These are phyloP conservation scores for Pugionium dolabratum DNA, from an alignment of 345 rosid genomes.

Conservation along the genomic window DNA sequence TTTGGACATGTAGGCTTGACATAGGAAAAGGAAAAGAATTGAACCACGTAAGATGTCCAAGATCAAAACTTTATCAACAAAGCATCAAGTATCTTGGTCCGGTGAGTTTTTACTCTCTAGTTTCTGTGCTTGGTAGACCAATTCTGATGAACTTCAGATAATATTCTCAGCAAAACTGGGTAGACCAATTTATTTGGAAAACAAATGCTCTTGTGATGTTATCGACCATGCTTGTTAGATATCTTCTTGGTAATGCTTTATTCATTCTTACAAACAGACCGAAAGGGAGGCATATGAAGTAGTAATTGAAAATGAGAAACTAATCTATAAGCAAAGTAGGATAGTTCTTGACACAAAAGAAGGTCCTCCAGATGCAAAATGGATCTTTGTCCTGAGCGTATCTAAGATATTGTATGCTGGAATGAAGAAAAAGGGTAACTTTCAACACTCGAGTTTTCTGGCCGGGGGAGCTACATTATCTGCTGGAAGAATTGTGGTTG, in stretches of 20 bases:
- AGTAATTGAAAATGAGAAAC: constrained; percentile 51
- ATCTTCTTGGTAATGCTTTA: constrained; percentile 1
- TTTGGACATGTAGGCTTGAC: constrained; percentile 69
- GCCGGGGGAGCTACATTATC: constrained; percentile 92
- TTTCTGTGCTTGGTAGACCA: constrained; percentile 22
- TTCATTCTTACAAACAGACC: constrained; percentile 42
- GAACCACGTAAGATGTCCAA: constrained; percentile 65
- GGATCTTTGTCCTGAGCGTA: constrained; percentile 91
- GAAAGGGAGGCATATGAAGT: constrained; percentile 75
- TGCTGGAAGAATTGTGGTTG: constrained; percentile 77
- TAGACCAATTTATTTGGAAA: not conserved
- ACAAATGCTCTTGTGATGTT: constrained; percentile 5
- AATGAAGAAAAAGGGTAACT: constrained; percentile 74
- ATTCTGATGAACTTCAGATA: constrained; percentile 1
- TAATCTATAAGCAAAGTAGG: constrained; percentile 58
- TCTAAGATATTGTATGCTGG: constrained; percentile 67
- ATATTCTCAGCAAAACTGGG: constrained; percentile 3
- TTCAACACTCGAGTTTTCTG: constrained; percentile 91
- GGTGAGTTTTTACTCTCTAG: constrained; percentile 50
- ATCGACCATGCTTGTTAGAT: not conserved
- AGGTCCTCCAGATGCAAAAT: constrained; percentile 65
- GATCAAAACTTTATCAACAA: constrained; percentile 78
- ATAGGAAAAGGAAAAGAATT: constrained; percentile 81
- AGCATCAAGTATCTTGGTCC: constrained; percentile 96
- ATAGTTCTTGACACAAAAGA: constrained; percentile 56